Evolutionary conservation across 768 basidiomycete genomes (phyloP).

Genomic region (Phylloporus scabripes): DNA sequence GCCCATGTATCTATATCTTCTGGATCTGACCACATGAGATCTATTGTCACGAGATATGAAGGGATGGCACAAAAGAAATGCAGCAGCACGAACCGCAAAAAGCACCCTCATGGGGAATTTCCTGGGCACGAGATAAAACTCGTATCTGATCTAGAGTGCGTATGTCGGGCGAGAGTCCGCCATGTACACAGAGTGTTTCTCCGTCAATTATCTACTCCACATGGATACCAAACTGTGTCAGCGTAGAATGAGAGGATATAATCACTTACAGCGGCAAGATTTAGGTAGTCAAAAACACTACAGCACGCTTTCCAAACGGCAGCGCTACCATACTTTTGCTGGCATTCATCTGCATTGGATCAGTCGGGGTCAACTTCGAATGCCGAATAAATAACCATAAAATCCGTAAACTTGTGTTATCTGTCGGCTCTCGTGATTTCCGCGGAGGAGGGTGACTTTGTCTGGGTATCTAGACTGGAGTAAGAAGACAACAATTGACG

Average conservation of each 20-base stretch:
- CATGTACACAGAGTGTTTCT: slow-evolving; percentile 88
- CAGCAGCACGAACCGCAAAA: slow-evolving; percentile 66
- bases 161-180: slow-evolving; percentile 94
- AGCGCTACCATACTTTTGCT: slow-evolving; percentile 94
- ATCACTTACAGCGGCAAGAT: slow-evolving; percentile 78
- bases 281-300: slow-evolving; percentile 92
- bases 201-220: slow-evolving; percentile 82
- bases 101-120: slow-evolving; percentile 98
- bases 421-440: slow-evolving; percentile 96
- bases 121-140: slow-evolving; percentile 89
- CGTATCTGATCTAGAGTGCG: slow-evolving; percentile 92
- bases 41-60: slow-evolving; percentile 33
- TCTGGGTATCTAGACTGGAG: slow-evolving; percentile 71
- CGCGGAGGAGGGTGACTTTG: slow-evolving; percentile 83
- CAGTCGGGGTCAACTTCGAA: neutral
- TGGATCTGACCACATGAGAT: slow-evolving; percentile 98
- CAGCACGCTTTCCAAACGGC: slow-evolving; percentile 98
- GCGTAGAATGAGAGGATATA: neutral
- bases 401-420: slow-evolving; percentile 99
- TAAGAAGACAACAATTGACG: slow-evolving; percentile 3
- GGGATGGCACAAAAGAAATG: neutral
- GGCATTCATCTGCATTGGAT: slow-evolving; percentile 73
- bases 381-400: slow-evolving; percentile 55
- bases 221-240: neutral
- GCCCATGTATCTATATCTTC: slow-evolving; percentile 97